These are phyloP conservation scores for Solanum tarijense DNA, from an alignment of 257 asterid genomes.

Conservation along the genomic window DNA sequence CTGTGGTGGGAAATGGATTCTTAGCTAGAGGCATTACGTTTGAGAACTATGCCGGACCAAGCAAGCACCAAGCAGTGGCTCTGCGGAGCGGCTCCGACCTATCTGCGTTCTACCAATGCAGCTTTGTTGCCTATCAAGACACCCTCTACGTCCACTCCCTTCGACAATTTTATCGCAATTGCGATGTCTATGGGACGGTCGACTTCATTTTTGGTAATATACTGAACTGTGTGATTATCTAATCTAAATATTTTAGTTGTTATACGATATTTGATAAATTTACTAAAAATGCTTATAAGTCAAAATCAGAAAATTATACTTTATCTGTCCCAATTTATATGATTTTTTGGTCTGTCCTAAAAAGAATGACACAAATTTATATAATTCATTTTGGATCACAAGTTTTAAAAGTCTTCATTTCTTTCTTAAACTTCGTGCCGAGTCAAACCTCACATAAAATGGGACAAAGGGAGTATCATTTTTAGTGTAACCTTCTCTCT, in stretches of 20 bases:
- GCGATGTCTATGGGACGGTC: conserved; percentile 83
- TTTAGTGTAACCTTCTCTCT: not conserved
- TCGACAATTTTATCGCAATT: conserved; percentile 78
- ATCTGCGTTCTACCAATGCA: conserved; percentile 70
- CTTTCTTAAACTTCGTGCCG: too few relatives aligned
- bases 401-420: too few relatives aligned
- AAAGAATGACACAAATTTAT: too few relatives aligned
- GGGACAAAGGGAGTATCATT: too few relatives aligned
- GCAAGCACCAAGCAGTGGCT: conserved; percentile 96
- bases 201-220: conserved; percentile 81
- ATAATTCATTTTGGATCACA: too few relatives aligned
- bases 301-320: too few relatives aligned
- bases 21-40: conserved; percentile 72
- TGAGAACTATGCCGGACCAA: conserved; percentile 87
- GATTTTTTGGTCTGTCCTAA: too few relatives aligned
- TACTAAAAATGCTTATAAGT: not conserved
- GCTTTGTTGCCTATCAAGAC: conserved; percentile 89
- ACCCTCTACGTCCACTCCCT: conserved; percentile 86
- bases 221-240: rapidly evolving
- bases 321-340: too few relatives aligned
- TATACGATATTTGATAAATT: too few relatives aligned
- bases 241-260: not conserved
- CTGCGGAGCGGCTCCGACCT: conserved; percentile 78
- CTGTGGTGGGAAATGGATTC: conserved; percentile 75
- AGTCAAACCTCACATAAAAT: too few relatives aligned